These are phyloP conservation scores for Xanthoconium stramineum DNA, from an alignment of 768 basidiomycete genomes.

Conservation along the genomic window DNA sequence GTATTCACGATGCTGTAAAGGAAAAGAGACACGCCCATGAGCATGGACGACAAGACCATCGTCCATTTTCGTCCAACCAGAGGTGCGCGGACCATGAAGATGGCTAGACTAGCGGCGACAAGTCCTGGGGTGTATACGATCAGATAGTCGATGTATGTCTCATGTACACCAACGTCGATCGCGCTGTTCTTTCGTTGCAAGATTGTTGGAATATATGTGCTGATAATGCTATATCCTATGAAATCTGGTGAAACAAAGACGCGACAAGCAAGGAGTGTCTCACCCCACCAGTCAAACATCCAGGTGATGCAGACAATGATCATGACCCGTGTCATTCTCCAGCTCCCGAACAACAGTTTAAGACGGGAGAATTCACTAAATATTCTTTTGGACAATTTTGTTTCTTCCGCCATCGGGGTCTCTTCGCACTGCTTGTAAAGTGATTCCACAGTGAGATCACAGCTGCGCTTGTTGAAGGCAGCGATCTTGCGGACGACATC, in stretches of 20 bases:
- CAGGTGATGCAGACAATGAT: constrained; percentile 12
- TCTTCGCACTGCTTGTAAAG: constrained; percentile 7
- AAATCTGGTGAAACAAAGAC: background rate
- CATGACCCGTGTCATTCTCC: constrained; percentile 10
- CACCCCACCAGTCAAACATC: constrained; percentile 16
- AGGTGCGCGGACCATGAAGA: constrained; percentile 13
- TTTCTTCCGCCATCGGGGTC: background rate
- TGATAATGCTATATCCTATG: constrained; percentile 3
- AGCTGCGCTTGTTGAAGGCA: constrained; percentile 5
- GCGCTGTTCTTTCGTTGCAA: constrained; percentile 13
- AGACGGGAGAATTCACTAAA: constrained; percentile 10
- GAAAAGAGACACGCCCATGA: constrained; percentile 4
- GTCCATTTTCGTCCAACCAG: constrained; percentile 17
- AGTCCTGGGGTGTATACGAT: constrained; percentile 7
- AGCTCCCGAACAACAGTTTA: constrained; percentile 12
- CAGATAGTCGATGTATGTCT: constrained; percentile 13
- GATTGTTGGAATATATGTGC: constrained; percentile 7
- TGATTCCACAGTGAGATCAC: constrained; percentile 15
- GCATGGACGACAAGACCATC: constrained; percentile 12
- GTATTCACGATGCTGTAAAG: constrained; percentile 11
- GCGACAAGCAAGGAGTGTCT: background rate
- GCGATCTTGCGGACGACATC: constrained; percentile 16
- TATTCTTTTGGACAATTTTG: background rate
- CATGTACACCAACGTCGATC: constrained; percentile 1
- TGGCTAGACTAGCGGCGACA: background rate